These are phyloP conservation scores for Lasiodiplodia theobromae DNA, from an alignment of 2,329 filamentous ascomycete genomes.

Conservation along the genomic window DNA sequence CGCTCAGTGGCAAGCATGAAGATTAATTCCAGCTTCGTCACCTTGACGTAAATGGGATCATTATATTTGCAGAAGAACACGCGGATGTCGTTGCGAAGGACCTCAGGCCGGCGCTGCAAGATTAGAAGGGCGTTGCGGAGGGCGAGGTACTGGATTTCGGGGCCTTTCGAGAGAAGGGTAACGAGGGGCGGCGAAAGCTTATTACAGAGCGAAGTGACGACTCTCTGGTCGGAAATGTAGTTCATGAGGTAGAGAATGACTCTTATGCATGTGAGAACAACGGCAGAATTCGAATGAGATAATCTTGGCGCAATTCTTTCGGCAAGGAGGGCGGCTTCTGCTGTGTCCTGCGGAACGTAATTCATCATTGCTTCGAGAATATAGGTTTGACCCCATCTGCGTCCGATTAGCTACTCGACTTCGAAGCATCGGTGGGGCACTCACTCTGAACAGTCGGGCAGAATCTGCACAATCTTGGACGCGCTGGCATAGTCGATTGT, in stretches of 20 bases:
- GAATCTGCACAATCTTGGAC: slow-evolving; percentile 95
- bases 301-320: slow-evolving; percentile 94
- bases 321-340: slow-evolving; percentile 86
- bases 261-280: slow-evolving; percentile 93
- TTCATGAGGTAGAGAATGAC: slow-evolving; percentile 99
- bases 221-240: slow-evolving; percentile 92
- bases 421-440: slow-evolving; percentile 43
- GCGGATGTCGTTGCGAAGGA: slow-evolving; percentile 92
- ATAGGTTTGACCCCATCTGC: slow-evolving; percentile 97
- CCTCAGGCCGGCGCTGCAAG: slow-evolving; percentile 88
- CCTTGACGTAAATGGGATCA: slow-evolving; percentile 98
- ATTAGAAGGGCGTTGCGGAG: slow-evolving; percentile 93
- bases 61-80: slow-evolving; percentile 99
- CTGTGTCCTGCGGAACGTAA: slow-evolving; percentile 90
- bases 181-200: slow-evolving; percentile 96
- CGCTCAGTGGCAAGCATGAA: slow-evolving; percentile 97
- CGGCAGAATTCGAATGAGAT: slow-evolving; percentile 95
- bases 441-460: slow-evolving; percentile 96
- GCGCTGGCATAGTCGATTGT: slow-evolving; percentile 98
- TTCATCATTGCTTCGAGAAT: slow-evolving; percentile 98
- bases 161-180: slow-evolving; percentile 91
- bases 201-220: slow-evolving; percentile 83
- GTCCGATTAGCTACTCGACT: slow-evolving; percentile 34
- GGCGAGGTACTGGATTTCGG: slow-evolving; percentile 97
- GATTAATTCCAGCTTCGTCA: slow-evolving; percentile 97